A percentile compares a stretch with the other conserved stretches of the same genome.
Evolutionary conservation across 768 basidiomycete species (phyloP).

Genomic region (Candolleomyces eurysporus): DNA sequence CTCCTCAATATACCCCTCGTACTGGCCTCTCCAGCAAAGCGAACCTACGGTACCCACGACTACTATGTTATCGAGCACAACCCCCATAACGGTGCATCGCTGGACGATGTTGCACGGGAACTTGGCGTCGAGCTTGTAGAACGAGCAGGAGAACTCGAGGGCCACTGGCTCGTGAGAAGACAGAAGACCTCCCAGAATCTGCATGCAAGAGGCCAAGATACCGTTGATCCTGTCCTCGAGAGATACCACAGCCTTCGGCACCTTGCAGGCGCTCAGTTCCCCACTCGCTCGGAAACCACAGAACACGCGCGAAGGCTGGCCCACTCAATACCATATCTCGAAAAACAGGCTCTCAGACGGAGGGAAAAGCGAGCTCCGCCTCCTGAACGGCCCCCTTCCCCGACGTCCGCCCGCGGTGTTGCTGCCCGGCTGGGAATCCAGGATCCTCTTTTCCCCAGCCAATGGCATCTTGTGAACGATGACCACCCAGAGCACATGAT

Average conservation of each 20-base stretch:
- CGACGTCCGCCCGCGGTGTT: conserved; percentile 42
- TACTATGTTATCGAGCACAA: conserved; percentile 82
- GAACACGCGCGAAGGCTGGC: conserved; percentile 43
- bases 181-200: conserved; percentile 33
- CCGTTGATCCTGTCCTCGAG: conserved; percentile 47
- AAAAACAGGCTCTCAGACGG: conserved; percentile 62
- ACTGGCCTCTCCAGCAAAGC: conserved; percentile 35
- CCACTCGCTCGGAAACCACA: conserved; percentile 40
- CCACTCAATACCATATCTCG: conserved; percentile 57
- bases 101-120: conserved; percentile 53
- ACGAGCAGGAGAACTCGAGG: conserved; percentile 75
- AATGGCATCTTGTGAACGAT: conserved; percentile 96
- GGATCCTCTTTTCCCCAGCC: conserved; percentile 80
- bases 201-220: conserved; percentile 28
- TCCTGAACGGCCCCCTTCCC: conserved; percentile 39
- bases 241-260: conserved; percentile 44
- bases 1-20: conserved; percentile 26
- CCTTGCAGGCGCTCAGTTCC: conserved; percentile 29
- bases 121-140: conserved; percentile 87
- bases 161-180: conserved; percentile 82
- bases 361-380: conserved; percentile 77
- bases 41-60: conserved; percentile 60
- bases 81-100: conserved; percentile 45
- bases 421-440: conserved; percentile 62
- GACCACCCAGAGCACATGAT: conserved; percentile 78